Percentiles rank a stretch among this genome's conserved stretches.
Evolutionary conservation across 768 basidiomycete genomes (phyloP).

Genomic region (Mrakia gelida): DNA sequence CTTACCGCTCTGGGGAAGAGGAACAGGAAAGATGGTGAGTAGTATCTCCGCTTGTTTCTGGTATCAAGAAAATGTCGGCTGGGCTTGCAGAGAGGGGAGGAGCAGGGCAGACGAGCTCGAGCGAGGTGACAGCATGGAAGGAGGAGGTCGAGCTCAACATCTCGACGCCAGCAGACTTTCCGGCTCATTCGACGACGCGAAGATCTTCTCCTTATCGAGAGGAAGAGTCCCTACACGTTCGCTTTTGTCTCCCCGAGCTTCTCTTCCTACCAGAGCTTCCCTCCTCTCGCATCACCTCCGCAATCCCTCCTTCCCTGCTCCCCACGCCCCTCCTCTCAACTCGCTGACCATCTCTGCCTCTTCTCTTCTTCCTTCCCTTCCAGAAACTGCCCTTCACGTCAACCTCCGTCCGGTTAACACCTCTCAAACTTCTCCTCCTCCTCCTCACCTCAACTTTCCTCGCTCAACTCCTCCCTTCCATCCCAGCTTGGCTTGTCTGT

Average conservation of each 20-base stretch:
- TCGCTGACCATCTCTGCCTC: not conserved
- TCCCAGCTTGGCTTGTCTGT: not conserved
- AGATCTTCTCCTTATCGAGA: not conserved
- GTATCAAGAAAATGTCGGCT: no score
- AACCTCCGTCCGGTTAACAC: not conserved
- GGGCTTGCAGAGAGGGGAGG: no score
- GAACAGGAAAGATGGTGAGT: not conserved
- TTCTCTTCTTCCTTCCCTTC: not conserved
- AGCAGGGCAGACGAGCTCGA: not conserved
- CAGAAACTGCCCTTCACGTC: not conserved
- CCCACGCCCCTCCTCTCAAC: not conserved
- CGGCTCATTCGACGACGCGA: no score
- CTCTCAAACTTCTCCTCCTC: not conserved
- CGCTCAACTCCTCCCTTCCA: conserved; percentile 7
- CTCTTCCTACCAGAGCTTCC: not conserved
- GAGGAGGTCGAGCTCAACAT: not conserved
- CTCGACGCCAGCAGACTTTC: no score
- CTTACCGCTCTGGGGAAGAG: not conserved
- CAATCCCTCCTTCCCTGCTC: not conserved
- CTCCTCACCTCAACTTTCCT: not conserved
- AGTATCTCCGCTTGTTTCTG: no score
- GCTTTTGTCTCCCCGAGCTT: not conserved
- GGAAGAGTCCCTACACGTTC: no score
- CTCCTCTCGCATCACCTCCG: no score
- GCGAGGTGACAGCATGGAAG: not conserved